Percentiles rank a stretch among this genome's conserved stretches.
These are phyloP conservation scores for Hypoxylon fragiforme DNA, from an alignment of 495 filamentous ascomycete species.

Conservation along the genomic window DNA sequence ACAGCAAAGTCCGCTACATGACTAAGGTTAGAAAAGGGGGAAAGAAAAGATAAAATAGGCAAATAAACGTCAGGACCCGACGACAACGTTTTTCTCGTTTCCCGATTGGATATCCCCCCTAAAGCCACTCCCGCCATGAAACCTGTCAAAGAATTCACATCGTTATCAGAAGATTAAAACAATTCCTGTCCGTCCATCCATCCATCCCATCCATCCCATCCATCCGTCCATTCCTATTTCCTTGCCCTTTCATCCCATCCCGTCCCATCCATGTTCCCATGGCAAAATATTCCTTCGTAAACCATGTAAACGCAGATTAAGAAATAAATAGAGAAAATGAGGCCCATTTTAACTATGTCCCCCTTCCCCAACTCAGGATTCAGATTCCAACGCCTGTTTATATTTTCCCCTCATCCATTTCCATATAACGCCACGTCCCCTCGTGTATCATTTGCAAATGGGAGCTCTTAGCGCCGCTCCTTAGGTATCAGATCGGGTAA, in stretches of 20 bases:
- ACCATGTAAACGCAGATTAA: constrained; percentile 17
- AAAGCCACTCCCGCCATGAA: no score
- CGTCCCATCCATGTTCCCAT: constrained; percentile 3
- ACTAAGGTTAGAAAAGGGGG: constrained; percentile 1
- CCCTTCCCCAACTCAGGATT: not conserved
- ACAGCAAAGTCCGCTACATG: no score
- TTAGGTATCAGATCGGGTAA: not conserved
- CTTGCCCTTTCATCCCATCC: constrained; percentile 13
- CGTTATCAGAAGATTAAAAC: not conserved
- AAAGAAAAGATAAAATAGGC: no score
- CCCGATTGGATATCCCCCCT: no score
- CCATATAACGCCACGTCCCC: constrained; percentile 31
- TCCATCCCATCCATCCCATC: constrained; percentile 6
- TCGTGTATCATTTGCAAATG: constrained; percentile 29
- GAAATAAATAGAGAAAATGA: constrained; percentile 1
- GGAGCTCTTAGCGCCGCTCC: not conserved
- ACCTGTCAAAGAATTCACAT: not conserved
- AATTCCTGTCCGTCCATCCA: constrained; percentile 3
- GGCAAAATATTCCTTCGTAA: constrained; percentile 25
- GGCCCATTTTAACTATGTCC: not conserved
- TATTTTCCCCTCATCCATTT: constrained; percentile 22
- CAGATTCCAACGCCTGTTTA: constrained; percentile 31
- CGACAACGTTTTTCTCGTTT: no score
- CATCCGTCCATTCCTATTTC: constrained; percentile 6
- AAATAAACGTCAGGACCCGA: no score